phyloP scores from a whole-genome alignment of 176 grass and related monocot species.

The Zea luxurians region DNA sequence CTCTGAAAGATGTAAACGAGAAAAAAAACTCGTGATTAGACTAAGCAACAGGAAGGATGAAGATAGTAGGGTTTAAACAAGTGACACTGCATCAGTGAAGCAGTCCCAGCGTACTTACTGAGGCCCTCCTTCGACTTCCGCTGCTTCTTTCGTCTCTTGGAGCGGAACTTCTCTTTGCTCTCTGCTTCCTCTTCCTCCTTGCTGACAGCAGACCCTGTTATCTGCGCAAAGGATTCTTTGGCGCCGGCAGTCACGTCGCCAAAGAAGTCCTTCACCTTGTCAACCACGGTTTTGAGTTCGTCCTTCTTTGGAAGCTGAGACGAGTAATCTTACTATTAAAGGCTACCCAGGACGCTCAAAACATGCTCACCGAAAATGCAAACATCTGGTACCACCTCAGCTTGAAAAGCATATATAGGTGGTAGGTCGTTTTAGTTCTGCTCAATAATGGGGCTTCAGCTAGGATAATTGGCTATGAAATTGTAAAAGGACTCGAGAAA shows the following conservation, averaged over 20 bases:
- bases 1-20: constrained; percentile 28
- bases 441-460: not conserved
- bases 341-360: not conserved
- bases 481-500: not conserved
- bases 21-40: not conserved
- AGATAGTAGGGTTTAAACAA: not conserved
- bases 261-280: constrained; percentile 95
- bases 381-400: not conserved
- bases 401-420: not conserved
- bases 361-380: not conserved
- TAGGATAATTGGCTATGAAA: not conserved
- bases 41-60: not conserved
- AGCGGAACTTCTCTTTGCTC: constrained; percentile 42
- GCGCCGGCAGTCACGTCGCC: constrained; percentile 63
- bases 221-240: constrained; percentile 93
- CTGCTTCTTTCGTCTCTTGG: constrained; percentile 49
- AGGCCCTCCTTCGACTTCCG: constrained; percentile 43
- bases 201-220: constrained; percentile 64
- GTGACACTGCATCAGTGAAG: not conserved
- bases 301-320: constrained; percentile 89
- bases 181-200: constrained; percentile 62
- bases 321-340: constrained; percentile 23
- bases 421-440: not conserved
- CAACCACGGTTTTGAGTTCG: constrained; percentile 81
- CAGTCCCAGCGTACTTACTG: constrained; percentile 37